These are phyloP conservation scores for Trifolium dubium DNA, from an alignment of 306 rosid species.

Conservation along the genomic window DNA sequence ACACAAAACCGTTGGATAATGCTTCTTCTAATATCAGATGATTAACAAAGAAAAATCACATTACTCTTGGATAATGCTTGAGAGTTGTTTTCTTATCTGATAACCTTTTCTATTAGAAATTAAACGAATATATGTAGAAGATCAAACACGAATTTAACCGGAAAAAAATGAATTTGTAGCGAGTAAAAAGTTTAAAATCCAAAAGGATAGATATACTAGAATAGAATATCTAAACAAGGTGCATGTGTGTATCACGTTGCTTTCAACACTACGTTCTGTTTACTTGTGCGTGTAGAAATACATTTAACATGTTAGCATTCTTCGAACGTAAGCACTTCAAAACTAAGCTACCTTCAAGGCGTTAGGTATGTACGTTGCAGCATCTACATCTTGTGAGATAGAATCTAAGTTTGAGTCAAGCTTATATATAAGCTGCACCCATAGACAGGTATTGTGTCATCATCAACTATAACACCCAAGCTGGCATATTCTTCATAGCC, in stretches of 20 bases:
- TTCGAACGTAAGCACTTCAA: constrained; percentile 60
- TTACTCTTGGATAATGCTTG: neutral
- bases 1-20: no score
- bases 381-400: constrained; percentile 53
- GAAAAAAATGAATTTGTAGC: neutral
- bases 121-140: neutral
- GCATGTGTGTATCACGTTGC: constrained; percentile 34
- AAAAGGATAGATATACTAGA: neutral
- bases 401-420: neutral
- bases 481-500: constrained; percentile 8
- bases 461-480: neutral
- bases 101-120: constrained; percentile 16
- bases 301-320: constrained; percentile 45
- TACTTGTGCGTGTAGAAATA: constrained; percentile 34
- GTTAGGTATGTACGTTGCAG: constrained; percentile 68
- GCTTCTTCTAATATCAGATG: no score
- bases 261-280: constrained; percentile 34
- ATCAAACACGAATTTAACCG: neutral
- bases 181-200: neutral
- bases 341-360: constrained; percentile 59
- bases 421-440: constrained; percentile 29
- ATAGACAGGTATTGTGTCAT: neutral
- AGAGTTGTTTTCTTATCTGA: neutral
- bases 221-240: neutral
- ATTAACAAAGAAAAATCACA: no score